Evolutionary conservation across 768 basidiomycete species (phyloP), one percentile per base, ranked within the genome.

Genomic region (Boletus rubescentipes): DNA sequence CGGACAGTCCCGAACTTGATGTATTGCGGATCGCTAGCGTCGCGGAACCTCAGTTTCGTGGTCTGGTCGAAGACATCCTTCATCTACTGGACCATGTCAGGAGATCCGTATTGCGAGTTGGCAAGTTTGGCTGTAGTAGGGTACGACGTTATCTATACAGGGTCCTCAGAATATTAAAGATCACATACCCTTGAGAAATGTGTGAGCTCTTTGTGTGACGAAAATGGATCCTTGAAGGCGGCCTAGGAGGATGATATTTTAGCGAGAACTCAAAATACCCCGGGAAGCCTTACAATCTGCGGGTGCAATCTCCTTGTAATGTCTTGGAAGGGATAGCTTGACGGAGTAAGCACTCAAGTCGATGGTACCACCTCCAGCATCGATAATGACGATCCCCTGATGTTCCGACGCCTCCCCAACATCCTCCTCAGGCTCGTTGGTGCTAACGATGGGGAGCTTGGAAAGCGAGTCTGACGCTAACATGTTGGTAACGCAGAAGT

Each of bases 401-500:
- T 56, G 29, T n/a, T 63, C 60, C 3, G 54, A 30, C 8, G 39
- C 47, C 18, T 49, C 42, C 2, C 46, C 47, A 2, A 6, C 44
- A 2, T 61, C 44, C 0, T 53, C 51, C 11, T 43, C 42, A 31
- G 9, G 18, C 7, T 34, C 49, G 14, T n/a, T 53, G 1, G 51
- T 5, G 20, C 30, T 41, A 6, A 51, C 31, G 15, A 51, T 46
- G 5, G 55, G 49, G 9, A 51, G 9, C 0, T 15, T 52, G 26
- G 30, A 44, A 53, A 42, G 39, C 34, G 46, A 35, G 3, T 53
- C 52, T 18, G 18, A 69, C 1, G 73, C 67, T 16, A 79, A 58
- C 0, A 77, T 72, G 42, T 72, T 73, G 37, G 68, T 65, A 20
- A 82, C 68, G 42, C 81, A 83, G 52, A 61, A 67, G 29, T 65